Percentiles rank a stretch among this genome's conserved stretches.
phyloP scores from a whole-genome alignment of 2,329 filamentous ascomycete genomes.

The Periglandula ipomoeae region DNA sequence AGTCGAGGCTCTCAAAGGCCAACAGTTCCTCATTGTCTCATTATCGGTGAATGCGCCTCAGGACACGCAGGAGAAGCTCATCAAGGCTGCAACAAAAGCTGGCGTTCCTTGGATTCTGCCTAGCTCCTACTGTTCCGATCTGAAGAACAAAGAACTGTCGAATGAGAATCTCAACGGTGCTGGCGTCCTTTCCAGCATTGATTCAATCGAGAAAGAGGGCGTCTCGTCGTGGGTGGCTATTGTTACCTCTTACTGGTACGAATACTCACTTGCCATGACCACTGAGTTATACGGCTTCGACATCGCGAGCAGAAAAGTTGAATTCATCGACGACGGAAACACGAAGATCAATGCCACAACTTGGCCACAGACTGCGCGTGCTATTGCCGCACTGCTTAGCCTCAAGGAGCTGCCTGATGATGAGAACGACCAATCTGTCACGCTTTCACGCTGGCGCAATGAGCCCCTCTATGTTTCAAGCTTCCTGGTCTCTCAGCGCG shows the following conservation, averaged over 20 bases:
- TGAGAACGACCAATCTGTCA: slow-evolving; percentile 22
- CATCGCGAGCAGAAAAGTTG: slow-evolving; percentile 29
- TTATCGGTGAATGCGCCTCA: slow-evolving; percentile 29
- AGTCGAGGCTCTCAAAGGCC: slow-evolving; percentile 38
- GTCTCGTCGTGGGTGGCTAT: slow-evolving; percentile 36
- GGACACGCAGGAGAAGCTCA: slow-evolving; percentile 34
- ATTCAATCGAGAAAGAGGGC: slow-evolving; percentile 30
- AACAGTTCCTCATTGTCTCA: slow-evolving; percentile 50
- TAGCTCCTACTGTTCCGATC: slow-evolving; percentile 35
- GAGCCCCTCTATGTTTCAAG: slow-evolving; percentile 41
- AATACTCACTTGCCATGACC: slow-evolving; percentile 35
- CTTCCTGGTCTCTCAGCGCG: slow-evolving; percentile 50
- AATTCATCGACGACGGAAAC: slow-evolving; percentile 44
- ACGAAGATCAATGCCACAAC: slow-evolving; percentile 34
- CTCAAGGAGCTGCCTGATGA: slow-evolving; percentile 37
- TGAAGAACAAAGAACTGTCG: slow-evolving; percentile 36
- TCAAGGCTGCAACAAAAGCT: slow-evolving; percentile 40
- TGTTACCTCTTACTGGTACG: slow-evolving; percentile 47
- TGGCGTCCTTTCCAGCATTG: slow-evolving; percentile 15
- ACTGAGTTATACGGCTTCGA: slow-evolving; percentile 38
- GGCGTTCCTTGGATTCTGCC: slow-evolving; percentile 43
- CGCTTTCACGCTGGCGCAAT: slow-evolving; percentile 34
- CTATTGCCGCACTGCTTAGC: slow-evolving; percentile 39
- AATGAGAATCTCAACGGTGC: slow-evolving; percentile 20
- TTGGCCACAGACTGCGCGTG: slow-evolving; percentile 43